A percentile compares a stretch with the other conserved stretches of the same genome.
phyloP scores from a whole-genome alignment of 1,284 basidiomycete genomes.

The Sanghuangporus baumii region DNA sequence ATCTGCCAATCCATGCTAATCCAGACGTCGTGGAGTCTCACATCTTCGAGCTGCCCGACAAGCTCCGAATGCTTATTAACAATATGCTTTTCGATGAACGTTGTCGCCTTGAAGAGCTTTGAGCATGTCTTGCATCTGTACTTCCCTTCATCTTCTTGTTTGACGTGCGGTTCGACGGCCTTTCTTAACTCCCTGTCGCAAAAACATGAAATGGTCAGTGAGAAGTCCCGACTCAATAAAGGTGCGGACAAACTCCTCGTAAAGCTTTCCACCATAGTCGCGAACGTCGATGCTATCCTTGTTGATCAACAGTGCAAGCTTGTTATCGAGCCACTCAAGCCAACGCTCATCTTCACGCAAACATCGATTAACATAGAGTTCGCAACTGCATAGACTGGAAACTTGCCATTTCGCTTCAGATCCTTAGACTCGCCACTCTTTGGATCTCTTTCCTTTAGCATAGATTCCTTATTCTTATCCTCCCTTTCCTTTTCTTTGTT shows the following conservation, averaged over 20 bases:
- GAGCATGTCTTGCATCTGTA: slow-evolving; percentile 92
- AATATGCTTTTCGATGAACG: slow-evolving; percentile 94
- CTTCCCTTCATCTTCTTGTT: slow-evolving; percentile 93
- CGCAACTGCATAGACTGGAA: neutral
- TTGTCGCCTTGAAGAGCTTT: slow-evolving; percentile 92
- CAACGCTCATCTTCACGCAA: slow-evolving; percentile 70
- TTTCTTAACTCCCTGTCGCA: slow-evolving; percentile 69
- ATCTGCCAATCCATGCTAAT: neutral
- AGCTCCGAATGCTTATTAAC: slow-evolving; percentile 84
- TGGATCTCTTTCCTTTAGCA: slow-evolving; percentile 21
- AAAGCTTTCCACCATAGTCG: slow-evolving; percentile 83
- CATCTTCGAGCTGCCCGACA: slow-evolving; percentile 72
- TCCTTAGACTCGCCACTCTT: slow-evolving; percentile 47
- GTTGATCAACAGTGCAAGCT: slow-evolving; percentile 72
- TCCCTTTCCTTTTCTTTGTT: slow-evolving; percentile 29
- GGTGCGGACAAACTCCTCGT: slow-evolving; percentile 70
- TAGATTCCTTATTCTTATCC: slow-evolving; percentile 19
- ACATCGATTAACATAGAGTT: slow-evolving; percentile 15
- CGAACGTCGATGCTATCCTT: slow-evolving; percentile 74
- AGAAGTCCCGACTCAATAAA: slow-evolving; percentile 1
- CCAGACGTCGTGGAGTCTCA: slow-evolving; percentile 29
- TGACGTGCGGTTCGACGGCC: slow-evolving; percentile 72
- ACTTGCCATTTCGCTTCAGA: slow-evolving; percentile 64
- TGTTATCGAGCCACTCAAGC: slow-evolving; percentile 83
- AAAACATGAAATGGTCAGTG: slow-evolving; percentile 11